These are phyloP conservation scores for Candida gorgasii DNA, from an alignment of 805 yeast genomes.

Conservation along the genomic window DNA sequence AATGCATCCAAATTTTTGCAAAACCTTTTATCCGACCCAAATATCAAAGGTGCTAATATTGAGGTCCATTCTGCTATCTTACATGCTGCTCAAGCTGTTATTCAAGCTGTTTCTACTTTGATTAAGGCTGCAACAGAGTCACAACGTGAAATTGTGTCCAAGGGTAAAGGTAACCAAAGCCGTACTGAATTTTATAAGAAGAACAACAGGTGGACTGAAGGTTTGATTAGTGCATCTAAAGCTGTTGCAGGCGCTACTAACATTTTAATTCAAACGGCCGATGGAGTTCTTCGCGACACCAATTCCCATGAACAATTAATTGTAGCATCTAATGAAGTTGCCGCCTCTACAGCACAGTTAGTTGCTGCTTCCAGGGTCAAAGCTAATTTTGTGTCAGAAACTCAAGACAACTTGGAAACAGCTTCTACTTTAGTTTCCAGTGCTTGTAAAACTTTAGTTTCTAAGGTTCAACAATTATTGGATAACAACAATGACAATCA, in stretches of 20 bases:
- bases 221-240: constrained; percentile 84
- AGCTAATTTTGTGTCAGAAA: constrained; percentile 71
- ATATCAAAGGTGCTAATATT: constrained; percentile 54
- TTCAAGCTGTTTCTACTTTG: constrained; percentile 71
- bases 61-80: constrained; percentile 77
- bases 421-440: constrained; percentile 68
- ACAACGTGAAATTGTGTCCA: constrained; percentile 76
- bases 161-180: constrained; percentile 64
- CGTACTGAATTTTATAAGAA: constrained; percentile 79
- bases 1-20: constrained; percentile 63
- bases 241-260: constrained; percentile 84
- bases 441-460: constrained; percentile 76
- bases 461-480: constrained; percentile 64
- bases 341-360: constrained; percentile 88
- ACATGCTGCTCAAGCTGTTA: constrained; percentile 76
- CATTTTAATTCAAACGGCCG: constrained; percentile 80
- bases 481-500: constrained; percentile 32
- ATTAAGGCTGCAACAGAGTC: constrained; percentile 77
- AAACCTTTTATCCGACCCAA: constrained; percentile 53
- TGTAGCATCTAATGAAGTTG: constrained; percentile 89
- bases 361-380: constrained; percentile 91
- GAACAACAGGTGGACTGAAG: constrained; percentile 92
- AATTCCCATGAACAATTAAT: constrained; percentile 79
- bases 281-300: constrained; percentile 67
- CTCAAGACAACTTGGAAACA: constrained; percentile 71